Evolutionary conservation across 768 basidiomycete species (phyloP).

Genomic region (Psilocybe subaeruginosa): DNA sequence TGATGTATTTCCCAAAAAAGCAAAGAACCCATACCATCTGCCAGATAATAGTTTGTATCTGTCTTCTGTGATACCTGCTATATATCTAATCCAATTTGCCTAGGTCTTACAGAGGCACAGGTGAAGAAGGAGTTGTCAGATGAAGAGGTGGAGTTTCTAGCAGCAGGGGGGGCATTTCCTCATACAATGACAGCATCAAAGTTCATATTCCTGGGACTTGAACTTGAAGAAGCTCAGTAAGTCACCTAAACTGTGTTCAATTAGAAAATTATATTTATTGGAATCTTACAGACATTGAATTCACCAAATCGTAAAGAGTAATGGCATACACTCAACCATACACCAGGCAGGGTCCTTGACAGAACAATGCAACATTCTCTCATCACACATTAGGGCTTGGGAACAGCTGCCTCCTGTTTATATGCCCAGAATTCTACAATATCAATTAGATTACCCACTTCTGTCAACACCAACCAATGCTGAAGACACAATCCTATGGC

Average conservation of each 20-base stretch:
- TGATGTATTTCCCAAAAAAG: background rate
- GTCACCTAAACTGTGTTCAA: background rate
- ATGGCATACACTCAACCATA: background rate
- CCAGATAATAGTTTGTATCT: too few relatives aligned
- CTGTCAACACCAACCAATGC: background rate
- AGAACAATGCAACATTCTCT: constrained; percentile 8
- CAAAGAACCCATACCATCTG: background rate
- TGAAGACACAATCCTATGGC: constrained; percentile 11
- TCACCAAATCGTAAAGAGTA: background rate
- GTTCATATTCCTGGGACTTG: background rate
- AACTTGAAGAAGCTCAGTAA: background rate
- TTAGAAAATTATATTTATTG: background rate
- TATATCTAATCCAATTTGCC: background rate
- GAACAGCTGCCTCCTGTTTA: constrained; percentile 16
- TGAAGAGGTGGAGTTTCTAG: background rate
- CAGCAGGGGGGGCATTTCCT: background rate
- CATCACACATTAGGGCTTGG: constrained; percentile 12
- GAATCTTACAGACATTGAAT: constrained; percentile 2
- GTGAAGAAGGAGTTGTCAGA: background rate
- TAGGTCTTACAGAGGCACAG: background rate
- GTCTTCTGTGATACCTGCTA: too few relatives aligned
- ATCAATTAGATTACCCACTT: background rate
- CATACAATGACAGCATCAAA: background rate
- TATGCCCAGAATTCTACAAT: constrained; percentile 17
- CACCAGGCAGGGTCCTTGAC: background rate